Percentiles rank a stretch among this genome's conserved stretches.
phyloP scores from a whole-genome alignment of 805 yeast species.

The Yamadazyma scolyti region DNA sequence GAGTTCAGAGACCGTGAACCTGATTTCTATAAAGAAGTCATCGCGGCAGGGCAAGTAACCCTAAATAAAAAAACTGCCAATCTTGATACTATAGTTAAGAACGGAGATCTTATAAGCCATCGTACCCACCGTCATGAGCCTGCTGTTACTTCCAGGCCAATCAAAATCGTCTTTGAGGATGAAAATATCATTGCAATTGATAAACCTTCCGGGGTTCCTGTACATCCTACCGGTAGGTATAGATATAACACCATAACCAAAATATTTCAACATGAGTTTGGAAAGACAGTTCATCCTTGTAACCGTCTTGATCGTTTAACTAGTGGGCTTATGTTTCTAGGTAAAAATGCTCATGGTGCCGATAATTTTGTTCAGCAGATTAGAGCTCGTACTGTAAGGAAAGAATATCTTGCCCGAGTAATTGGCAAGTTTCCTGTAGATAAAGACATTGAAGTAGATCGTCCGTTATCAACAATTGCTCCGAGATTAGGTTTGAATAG shows the following conservation, averaged over 20 bases:
- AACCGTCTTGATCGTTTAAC: constrained; percentile 88
- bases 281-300: constrained; percentile 67
- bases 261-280: constrained; percentile 68
- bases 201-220: constrained; percentile 93
- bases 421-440: constrained; percentile 74
- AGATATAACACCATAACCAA: constrained; percentile 73
- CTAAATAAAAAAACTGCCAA: constrained; percentile 66
- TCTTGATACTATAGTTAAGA: constrained; percentile 60
- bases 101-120: constrained; percentile 83
- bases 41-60: constrained; percentile 62
- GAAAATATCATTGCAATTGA: constrained; percentile 78
- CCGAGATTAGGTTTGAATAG: constrained; percentile 71
- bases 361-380: constrained; percentile 70
- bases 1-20: constrained; percentile 83
- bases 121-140: constrained; percentile 89
- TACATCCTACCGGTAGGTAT: constrained; percentile 90
- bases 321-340: constrained; percentile 89
- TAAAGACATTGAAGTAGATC: constrained; percentile 54
- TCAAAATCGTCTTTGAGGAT: constrained; percentile 69
- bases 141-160: constrained; percentile 58
- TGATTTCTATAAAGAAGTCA: constrained; percentile 54
- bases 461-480: constrained; percentile 66
- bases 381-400: constrained; percentile 67
- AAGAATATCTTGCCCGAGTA: constrained; percentile 85
- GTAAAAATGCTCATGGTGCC: constrained; percentile 76